phyloP scores from a whole-genome alignment of 2,329 filamentous ascomycete genomes.

The Penicillium sp. region DNA sequence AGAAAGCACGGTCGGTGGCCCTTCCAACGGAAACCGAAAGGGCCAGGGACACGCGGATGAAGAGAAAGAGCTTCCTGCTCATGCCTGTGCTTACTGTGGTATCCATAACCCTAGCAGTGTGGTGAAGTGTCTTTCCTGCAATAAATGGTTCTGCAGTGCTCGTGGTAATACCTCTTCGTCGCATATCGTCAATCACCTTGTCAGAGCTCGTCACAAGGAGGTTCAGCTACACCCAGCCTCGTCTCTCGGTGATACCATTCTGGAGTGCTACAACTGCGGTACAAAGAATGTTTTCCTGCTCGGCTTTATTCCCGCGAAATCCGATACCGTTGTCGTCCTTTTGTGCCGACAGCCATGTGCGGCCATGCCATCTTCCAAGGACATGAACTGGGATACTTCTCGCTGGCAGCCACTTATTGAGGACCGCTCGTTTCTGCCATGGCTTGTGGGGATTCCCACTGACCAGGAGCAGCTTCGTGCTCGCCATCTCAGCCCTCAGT shows the following conservation, averaged over 20 bases:
- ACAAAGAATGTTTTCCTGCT: conserved; percentile 99
- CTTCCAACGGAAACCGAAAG: conserved; percentile 73
- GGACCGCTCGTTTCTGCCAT: conserved; percentile 89
- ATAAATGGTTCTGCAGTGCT: conserved; percentile 98
- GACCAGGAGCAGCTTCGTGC: conserved; percentile 96
- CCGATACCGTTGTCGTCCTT: conserved; percentile 95
- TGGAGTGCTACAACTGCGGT: conserved; percentile 99
- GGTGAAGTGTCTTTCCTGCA: conserved; percentile 93
- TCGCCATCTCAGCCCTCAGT: conserved; percentile 86
- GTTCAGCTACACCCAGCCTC: conserved; percentile 94
- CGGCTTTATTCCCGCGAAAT: conserved; percentile 97
- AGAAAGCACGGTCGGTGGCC: conserved; percentile 75
- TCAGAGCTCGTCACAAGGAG: conserved; percentile 96
- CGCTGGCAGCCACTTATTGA: conserved; percentile 97
- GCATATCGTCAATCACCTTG: conserved; percentile 97
- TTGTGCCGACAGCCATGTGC: conserved; percentile 96
- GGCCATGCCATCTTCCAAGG: conserved; percentile 90
- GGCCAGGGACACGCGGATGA: conserved; percentile 64
- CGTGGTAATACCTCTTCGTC: conserved; percentile 95
- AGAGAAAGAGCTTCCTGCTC: conserved; percentile 85
- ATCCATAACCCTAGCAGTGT: conserved; percentile 95
- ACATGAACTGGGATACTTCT: conserved; percentile 99
- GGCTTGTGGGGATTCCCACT: conserved; percentile 85
- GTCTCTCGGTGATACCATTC: conserved; percentile 87
- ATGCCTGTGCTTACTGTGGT: conserved; percentile 97